Evolutionary conservation across 2,329 filamentous ascomycete species (phyloP), one percentile per base, ranked within the genome.

Genomic region (Colletotrichum zoysiae): DNA sequence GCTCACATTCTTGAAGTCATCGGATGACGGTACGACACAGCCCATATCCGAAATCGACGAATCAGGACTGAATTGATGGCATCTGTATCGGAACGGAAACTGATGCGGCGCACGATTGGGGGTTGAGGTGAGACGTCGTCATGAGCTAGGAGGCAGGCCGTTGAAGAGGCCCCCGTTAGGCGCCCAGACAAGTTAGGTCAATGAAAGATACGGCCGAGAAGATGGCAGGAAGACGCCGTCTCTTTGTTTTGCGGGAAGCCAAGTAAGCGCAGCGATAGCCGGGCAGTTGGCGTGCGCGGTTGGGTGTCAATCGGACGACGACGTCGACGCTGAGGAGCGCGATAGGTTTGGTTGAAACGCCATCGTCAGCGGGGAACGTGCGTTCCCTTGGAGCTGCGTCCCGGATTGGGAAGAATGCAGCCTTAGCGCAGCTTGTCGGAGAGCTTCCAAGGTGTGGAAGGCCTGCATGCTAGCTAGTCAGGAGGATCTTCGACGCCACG

Each of bases 131-230:
- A 35, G 26, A 60, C 33, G 12, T 60, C 33, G 59, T 59, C 18
- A 23, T 48, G 33, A 16, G 46, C 65, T 71, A 64, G 26, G 55
- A 64, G 65, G 40, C 59, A 55, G 53, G 65, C 65, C 69, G 69
- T 71, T 71, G 69, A 50, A 48, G 55, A 71, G 53, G 69, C 55
- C 55, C 69, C 65, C 69, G 59, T 71, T 71, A 48, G 48, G 65
- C 53, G 55, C 38, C 42, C 55, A 30, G 60, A 38, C 46, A 40
- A 16, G 53, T 62, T 71, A 69, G 69, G 30, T 56, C 55, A 40
- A 38, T 69, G 56, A 18, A 69, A 65, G 53, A 71, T 71, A 71
- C 69, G 69, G 69, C 69, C 69, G 69, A 64, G 46, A 71, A 61
- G 42, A 46, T 71, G 65, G 40, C 59, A 69, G 65, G 59, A 71